phyloP scores from a whole-genome alignment of 2,329 filamentous ascomycete species.

The Scytalidium lignicola region DNA sequence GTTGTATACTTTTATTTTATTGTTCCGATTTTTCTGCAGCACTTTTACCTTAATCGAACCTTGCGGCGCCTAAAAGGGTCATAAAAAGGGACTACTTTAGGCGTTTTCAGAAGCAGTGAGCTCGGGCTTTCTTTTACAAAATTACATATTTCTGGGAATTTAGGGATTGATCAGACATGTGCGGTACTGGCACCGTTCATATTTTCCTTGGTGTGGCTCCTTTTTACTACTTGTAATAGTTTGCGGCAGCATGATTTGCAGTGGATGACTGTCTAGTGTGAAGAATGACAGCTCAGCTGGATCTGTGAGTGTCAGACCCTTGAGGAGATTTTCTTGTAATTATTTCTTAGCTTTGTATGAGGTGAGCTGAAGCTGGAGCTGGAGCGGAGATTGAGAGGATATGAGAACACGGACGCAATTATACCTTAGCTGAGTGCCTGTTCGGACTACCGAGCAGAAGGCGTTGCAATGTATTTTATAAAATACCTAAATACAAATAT shows the following conservation, averaged over 20 bases:
- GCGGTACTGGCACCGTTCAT: no score
- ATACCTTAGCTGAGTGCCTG: no score
- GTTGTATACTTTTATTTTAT: neutral
- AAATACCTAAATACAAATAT: no score
- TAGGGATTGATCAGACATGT: neutral
- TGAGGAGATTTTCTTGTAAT: neutral
- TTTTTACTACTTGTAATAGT: neutral
- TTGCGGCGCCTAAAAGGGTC: neutral
- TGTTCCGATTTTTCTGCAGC: neutral
- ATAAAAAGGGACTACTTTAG: neutral
- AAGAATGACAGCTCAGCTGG: neutral
- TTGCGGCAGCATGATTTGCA: neutral
- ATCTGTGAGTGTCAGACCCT: neutral
- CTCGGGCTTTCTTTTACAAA: neutral
- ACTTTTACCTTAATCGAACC: neutral
- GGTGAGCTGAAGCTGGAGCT: no score
- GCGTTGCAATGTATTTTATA: no score
- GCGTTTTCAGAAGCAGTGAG: neutral
- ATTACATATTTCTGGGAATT: neutral
- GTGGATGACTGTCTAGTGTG: neutral
- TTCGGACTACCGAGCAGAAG: no score
- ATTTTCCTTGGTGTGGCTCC: neutral
- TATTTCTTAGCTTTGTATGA: neutral
- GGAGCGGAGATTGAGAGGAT: no score
- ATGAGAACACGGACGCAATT: no score